A percentile compares a stretch with the other conserved stretches of the same genome.
Evolutionary conservation across 2,329 filamentous ascomycete genomes (phyloP).

Genomic region (Coniochaeta prunicola): DNA sequence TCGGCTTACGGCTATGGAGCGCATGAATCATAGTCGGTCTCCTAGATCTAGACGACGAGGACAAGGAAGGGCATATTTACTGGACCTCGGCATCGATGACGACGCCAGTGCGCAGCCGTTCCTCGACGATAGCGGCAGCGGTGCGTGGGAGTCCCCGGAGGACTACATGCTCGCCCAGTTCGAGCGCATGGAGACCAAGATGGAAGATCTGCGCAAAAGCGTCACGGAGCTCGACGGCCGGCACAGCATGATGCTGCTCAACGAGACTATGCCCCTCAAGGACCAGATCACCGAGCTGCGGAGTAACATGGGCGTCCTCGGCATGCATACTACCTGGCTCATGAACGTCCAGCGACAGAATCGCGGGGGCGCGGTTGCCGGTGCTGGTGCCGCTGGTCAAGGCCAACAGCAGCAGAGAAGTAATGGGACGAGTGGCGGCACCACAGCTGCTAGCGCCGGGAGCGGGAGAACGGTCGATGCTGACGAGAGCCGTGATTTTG

Average conservation of each 20-base stretch:
- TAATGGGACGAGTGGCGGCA: neutral
- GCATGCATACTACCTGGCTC: conserved; percentile 53
- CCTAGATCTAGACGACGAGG: neutral
- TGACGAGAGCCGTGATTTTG: neutral
- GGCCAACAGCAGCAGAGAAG: neutral
- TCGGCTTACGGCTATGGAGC: conserved; percentile 18
- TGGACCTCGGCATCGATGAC: conserved; percentile 13
- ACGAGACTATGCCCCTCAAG: conserved; percentile 53
- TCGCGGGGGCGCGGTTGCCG: conserved; percentile 1
- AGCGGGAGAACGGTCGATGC: neutral
- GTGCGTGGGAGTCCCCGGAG: conserved; percentile 27
- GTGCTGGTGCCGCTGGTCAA: neutral
- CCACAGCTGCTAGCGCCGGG: neutral
- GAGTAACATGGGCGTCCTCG: conserved; percentile 49
- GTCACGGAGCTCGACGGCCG: conserved; percentile 52
- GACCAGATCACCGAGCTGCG: conserved; percentile 55
- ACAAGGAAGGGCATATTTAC: neutral
- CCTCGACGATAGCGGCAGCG: neutral
- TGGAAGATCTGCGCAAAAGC: conserved; percentile 50
- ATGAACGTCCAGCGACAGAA: conserved; percentile 32
- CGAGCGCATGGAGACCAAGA: conserved; percentile 45
- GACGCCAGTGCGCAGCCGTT: neutral
- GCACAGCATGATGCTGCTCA: conserved; percentile 54
- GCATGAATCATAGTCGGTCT: neutral
- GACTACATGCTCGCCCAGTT: conserved; percentile 37